Percentiles rank a stretch among this genome's conserved stretches.
Evolutionary conservation across 352 stramenopile genomes (phyloP).

Genomic region (Globisporangium heterothallicum): DNA sequence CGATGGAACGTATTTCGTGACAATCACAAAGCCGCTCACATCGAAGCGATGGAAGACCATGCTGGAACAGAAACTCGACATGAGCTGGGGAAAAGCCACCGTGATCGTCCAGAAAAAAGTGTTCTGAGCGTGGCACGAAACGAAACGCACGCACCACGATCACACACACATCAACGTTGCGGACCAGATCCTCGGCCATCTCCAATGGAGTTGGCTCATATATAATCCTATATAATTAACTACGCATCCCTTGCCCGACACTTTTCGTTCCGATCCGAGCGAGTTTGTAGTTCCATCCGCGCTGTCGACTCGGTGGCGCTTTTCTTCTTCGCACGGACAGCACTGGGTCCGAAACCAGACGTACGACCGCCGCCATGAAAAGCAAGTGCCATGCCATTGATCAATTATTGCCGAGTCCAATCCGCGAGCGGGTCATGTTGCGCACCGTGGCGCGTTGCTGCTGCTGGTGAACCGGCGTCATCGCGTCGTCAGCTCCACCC

Average conservation of each 20-base stretch:
- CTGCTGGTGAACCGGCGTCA: slow-evolving; percentile 3
- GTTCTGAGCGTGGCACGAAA: too few relatives aligned
- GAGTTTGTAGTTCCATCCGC: too few relatives aligned
- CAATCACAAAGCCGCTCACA: slow-evolving; percentile 48
- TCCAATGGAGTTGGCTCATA: too few relatives aligned
- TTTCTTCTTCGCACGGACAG: too few relatives aligned
- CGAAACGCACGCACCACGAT: neutral
- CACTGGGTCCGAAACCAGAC: neutral
- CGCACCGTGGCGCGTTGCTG: slow-evolving; percentile 14
- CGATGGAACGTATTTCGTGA: slow-evolving; percentile 54
- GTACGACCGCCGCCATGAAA: neutral
- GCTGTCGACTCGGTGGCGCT: too few relatives aligned
- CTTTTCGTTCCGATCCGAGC: too few relatives aligned
- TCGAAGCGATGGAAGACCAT: slow-evolving; percentile 57
- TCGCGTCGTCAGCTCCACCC: slow-evolving; percentile 7
- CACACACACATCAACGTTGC: neutral
- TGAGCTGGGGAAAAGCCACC: slow-evolving; percentile 60
- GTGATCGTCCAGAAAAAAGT: slow-evolving; percentile 64
- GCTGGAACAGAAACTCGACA: slow-evolving; percentile 53
- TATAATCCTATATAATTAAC: too few relatives aligned
- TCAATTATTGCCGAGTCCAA: slow-evolving; percentile 18
- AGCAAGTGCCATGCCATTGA: neutral
- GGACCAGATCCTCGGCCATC: too few relatives aligned
- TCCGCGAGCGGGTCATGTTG: slow-evolving; percentile 26
- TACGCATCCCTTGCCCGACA: too few relatives aligned